These are phyloP conservation scores for Inosperma sp. DNA, from an alignment of 768 basidiomycete genomes.

Conservation along the genomic window DNA sequence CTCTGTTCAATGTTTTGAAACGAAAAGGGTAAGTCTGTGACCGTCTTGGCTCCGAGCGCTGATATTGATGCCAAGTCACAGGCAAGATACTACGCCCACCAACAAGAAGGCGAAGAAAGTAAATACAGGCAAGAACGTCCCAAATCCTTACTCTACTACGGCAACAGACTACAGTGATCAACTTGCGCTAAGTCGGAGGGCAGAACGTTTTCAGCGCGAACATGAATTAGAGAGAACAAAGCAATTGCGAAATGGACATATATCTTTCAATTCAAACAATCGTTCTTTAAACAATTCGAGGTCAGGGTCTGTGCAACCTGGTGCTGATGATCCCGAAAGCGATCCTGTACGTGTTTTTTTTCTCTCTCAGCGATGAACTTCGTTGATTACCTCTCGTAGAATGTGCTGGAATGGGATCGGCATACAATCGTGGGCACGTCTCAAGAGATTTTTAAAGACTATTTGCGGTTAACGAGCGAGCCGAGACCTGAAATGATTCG, in stretches of 20 bases:
- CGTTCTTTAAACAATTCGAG: conserved; percentile 38
- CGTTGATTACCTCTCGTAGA: conserved; percentile 43
- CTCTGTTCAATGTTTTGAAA: conserved; percentile 51
- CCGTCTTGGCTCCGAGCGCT: conserved; percentile 3
- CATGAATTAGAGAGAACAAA: conserved; percentile 77
- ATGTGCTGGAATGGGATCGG: conserved; percentile 95
- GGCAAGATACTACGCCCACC: conserved; percentile 28
- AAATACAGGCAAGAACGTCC: conserved; percentile 37
- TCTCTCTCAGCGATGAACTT: background rate
- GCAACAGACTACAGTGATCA: conserved; percentile 55
- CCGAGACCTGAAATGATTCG: conserved; percentile 93
- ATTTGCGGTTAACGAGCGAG: conserved; percentile 89
- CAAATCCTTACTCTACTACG: conserved; percentile 31
- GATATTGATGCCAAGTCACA: conserved; percentile 27
- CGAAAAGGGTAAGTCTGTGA: conserved; percentile 57
- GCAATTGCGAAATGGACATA: conserved; percentile 35
- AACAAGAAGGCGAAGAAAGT: conserved; percentile 63
- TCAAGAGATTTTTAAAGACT: conserved; percentile 89
- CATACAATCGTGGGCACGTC: conserved; percentile 93
- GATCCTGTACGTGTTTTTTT: conserved; percentile 51
- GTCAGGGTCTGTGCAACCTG: conserved; percentile 44
- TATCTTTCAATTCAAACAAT: conserved; percentile 10
- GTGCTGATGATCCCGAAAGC: conserved; percentile 62
- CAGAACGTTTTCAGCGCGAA: conserved; percentile 86
- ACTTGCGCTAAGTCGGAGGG: conserved; percentile 68